Conservation (phyloP, 805 yeast genomes). For the Teunomyces lycoperdinae region DNA sequence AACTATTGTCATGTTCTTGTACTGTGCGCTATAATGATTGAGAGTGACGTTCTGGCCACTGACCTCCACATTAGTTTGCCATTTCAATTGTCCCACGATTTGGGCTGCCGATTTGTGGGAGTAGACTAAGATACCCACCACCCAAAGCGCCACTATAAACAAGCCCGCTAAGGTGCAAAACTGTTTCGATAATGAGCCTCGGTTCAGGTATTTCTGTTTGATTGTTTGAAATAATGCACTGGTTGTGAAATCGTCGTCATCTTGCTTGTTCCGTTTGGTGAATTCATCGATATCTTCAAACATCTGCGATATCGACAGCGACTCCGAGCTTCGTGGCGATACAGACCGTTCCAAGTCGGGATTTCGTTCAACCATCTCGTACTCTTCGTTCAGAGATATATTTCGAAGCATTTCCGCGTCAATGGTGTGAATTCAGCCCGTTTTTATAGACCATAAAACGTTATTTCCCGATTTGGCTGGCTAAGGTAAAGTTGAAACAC, state of each 20-base stretch:
- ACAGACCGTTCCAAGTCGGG: conserved; percentile 1
- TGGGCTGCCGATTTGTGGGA: conserved; percentile 18
- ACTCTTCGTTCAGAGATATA: conserved; percentile 10
- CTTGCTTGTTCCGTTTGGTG: conserved; percentile 7
- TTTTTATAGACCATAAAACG: not conserved
- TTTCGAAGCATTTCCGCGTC: conserved; percentile 2
- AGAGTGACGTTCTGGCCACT: conserved; percentile 31
- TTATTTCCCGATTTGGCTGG: not conserved
- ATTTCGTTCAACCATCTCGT: conserved; percentile 18
- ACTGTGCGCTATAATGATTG: conserved; percentile 24
- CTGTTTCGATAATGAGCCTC: conserved; percentile 7
- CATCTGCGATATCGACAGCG: conserved; percentile 20
- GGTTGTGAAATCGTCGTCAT: conserved; percentile 19
- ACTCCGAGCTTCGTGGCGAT: conserved; percentile 1
- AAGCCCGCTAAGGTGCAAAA: conserved; percentile 1
- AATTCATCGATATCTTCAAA: conserved; percentile 28
- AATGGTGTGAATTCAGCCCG: not conserved
- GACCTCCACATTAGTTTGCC: conserved; percentile 20
- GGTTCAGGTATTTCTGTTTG: conserved; percentile 13
- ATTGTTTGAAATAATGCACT: conserved; percentile 22
- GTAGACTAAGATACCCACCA: conserved; percentile 24
- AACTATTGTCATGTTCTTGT: conserved; percentile 28
- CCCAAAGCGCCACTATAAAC: conserved; percentile 21
- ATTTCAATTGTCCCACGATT: conserved; percentile 20
- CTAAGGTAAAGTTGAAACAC: not conserved